These are phyloP conservation scores for Cucurbita maxima DNA, from an alignment of 306 rosid species.

Conservation along the genomic window DNA sequence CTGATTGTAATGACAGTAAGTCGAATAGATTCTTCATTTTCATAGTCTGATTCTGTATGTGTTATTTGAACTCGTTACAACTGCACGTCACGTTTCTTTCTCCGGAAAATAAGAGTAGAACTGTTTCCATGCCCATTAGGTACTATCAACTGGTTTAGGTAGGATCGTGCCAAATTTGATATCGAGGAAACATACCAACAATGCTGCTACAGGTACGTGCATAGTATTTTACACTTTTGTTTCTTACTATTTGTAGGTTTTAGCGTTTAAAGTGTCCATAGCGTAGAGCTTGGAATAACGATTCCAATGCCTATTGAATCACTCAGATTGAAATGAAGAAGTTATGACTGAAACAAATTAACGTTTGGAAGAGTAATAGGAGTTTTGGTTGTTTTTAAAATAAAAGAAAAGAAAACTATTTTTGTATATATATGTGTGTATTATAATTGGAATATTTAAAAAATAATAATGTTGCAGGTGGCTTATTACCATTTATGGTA, in stretches of 20 bases:
- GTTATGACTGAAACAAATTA: too few relatives aligned
- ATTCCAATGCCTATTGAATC: too few relatives aligned
- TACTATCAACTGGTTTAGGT: slow-evolving; percentile 93
- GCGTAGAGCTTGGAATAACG: too few relatives aligned
- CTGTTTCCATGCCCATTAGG: slow-evolving; percentile 39
- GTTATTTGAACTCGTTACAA: slow-evolving; percentile 11
- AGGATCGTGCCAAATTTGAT: slow-evolving; percentile 98
- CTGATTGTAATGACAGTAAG: slow-evolving; percentile 87
- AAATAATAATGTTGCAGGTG: too few relatives aligned
- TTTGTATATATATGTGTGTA: too few relatives aligned
- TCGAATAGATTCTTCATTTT: not conserved
- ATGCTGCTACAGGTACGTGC: slow-evolving; percentile 94
- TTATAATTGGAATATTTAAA: too few relatives aligned
- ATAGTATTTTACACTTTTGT: not conserved
- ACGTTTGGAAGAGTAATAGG: too few relatives aligned
- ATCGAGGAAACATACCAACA: slow-evolving; percentile 94
- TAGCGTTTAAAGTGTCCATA: slow-evolving; percentile 29
- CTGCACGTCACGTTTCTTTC: slow-evolving; percentile 14
- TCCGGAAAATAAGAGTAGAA: slow-evolving; percentile 15
- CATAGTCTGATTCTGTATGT: slow-evolving; percentile 6
- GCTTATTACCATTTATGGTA: too few relatives aligned
- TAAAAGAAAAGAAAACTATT: too few relatives aligned
- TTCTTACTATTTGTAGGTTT: not conserved
- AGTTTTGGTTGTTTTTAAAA: too few relatives aligned
- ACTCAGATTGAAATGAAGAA: too few relatives aligned